A percentile compares a stretch with the other conserved stretches of the same genome.
These are phyloP conservation scores for Eremothecium coryli DNA, from an alignment of 1,139 yeast species.

Conservation along the genomic window DNA sequence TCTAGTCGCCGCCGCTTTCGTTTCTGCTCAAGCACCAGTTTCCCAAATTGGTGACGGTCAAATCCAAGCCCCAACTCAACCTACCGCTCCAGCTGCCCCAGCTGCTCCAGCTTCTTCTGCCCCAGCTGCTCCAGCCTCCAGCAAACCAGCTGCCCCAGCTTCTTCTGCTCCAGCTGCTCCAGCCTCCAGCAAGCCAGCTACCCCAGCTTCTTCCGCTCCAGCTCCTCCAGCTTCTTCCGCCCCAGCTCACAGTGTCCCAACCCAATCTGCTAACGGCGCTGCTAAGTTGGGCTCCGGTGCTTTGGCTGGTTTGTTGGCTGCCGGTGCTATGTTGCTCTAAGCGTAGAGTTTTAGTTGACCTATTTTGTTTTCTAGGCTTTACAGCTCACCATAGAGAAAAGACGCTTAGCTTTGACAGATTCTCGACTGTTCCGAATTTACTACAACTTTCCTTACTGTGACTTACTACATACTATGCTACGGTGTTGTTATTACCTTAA, in stretches of 20 bases:
- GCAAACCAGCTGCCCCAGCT: slow-evolving; percentile 13
- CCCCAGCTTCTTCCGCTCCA: slow-evolving; percentile 29
- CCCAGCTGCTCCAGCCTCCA: slow-evolving; percentile 32
- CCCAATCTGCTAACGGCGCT: slow-evolving; percentile 11
- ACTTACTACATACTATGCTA: no score
- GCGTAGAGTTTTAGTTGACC: neutral
- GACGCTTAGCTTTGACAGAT: no score
- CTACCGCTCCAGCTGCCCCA: slow-evolving; percentile 2
- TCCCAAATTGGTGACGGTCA: slow-evolving; percentile 14
- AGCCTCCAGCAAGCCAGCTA: slow-evolving; percentile 37
- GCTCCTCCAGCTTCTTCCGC: slow-evolving; percentile 12
- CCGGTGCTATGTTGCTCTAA: slow-evolving; percentile 16
- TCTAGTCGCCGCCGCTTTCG: slow-evolving; percentile 3
- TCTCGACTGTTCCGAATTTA: no score
- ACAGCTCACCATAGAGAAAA: no score
- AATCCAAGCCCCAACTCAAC: slow-evolving; percentile 10
- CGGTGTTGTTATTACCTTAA: no score
- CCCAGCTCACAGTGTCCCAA: neutral
- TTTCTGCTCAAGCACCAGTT: slow-evolving; percentile 3
- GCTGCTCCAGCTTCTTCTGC: slow-evolving; percentile 30
- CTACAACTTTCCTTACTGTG: no score
- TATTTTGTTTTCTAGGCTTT: neutral
- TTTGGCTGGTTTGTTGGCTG: slow-evolving; percentile 11
- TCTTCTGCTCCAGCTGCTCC: slow-evolving; percentile 10
- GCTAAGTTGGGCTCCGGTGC: slow-evolving; percentile 10